Evolutionary conservation across 495 filamentous ascomycete species (phyloP), one percentile per base, ranked within the genome.

Genomic region (Penicillium soppii): DNA sequence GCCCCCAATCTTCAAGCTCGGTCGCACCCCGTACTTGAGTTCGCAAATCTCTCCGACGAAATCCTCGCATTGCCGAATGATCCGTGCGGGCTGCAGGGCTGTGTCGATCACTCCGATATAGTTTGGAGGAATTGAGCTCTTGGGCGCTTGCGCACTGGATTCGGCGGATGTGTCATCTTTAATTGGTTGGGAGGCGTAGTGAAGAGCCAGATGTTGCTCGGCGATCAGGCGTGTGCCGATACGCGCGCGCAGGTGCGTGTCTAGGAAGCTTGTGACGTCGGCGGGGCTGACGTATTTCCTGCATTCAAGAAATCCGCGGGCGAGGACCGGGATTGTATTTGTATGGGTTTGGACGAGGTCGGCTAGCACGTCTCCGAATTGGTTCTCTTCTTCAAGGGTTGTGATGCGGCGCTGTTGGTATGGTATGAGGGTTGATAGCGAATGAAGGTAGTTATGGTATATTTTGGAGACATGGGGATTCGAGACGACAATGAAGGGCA

Each of bases 61-160:
- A 50, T 85, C 82, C 47, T 90, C 90, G 67, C 92, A 97, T 2
- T 79, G 76, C 49, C 89, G 83, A 43, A 97, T 79, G 25, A 89
- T 89, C 17, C 78, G 77, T 0, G 92, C 87, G 0, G 92, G 94
- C 21, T 85, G 88, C 17, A 98, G 72, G 1, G 86, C 85, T 0
- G 94, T 97, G 73, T 98, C 94, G 53, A 98, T 97, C 8, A 96
- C 91, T n/a, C 94, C 94, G 53, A 96, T 95, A 63, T 91, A 96
- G 45, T 83, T 85, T 0, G 82, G 80, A 8, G 82, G 70, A 21
- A 77, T 72, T 1, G 78, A 72, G n/a, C 70, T 75, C 7, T 75
- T 73, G 1, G 72, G 47, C 1, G 52, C 22, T 10, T 46, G 25
- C 7, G 52, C 43, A 4, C 22, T 23, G 1, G 53, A 33, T 0